Evolutionary conservation across 2,329 filamentous ascomycete species (phyloP), one percentile per base, ranked within the genome.

Genomic region (Talaromyces sp.): DNA sequence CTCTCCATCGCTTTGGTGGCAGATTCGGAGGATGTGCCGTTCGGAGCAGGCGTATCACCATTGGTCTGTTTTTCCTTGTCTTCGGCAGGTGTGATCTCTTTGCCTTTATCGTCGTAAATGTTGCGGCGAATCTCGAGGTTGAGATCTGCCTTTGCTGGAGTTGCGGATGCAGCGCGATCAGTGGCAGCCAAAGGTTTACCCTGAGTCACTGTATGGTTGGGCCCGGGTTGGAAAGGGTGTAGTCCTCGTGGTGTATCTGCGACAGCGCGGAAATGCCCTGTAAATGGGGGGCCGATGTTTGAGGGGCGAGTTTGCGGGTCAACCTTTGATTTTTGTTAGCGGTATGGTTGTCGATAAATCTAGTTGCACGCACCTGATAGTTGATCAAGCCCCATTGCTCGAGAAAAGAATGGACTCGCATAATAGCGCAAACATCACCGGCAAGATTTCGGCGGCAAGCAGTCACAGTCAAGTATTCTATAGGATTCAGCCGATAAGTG

Each of bases 321-420:
- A 70, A 99, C 93, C 93, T 97, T 46, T 46, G 43, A 64, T 24
- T 29, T 29, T 52, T 19, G 26, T 60, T 43, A 57, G 35, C 17
- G 21, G 21, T n/a, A 31, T 31, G 31, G 14, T 17, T 21, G 21
- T 17, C 6, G n/a, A n/a, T 29, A 6, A 19, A 26, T 77, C 69
- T 75, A 68, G 63, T 56, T 52, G 61, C 58, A 62, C 41, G 64
- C 82, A 96, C 93, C 82, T 99, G 94, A 72, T 99, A 99, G 77
- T 99, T 99, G 75, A 99, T 97, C 70, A 99, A 81, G 8, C 94
- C 94, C 94, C 94, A 99, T 74, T 97, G 93, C 78, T 99, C 94
- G 38, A 99, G 83, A 78, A 99, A 99, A 17, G 92, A 90, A 76
- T 99, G 94, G 19, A 99, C 93, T 65, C 94, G 88, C 94, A 99